Evolutionary conservation across 306 rosid species (phyloP), one percentile per base, ranked within the genome.

Genomic region (Gastrolobium villosum): DNA sequence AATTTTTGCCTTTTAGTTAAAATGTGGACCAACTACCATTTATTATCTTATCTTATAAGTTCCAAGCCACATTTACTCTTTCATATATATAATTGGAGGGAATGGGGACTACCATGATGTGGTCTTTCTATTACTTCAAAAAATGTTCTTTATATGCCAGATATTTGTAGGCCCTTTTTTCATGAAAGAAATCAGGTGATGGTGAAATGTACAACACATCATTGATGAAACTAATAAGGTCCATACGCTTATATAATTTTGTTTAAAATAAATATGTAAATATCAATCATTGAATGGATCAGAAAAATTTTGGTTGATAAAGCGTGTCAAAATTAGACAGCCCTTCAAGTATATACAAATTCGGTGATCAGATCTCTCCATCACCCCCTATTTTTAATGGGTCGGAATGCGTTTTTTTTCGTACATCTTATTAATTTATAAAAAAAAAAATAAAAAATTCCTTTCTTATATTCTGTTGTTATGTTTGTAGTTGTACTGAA

Each of bases 71-170:
- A 49, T 63, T 20, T 43, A 61, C 2, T 20, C 46, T 26, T 66
- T 73, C 75, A 59, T 43, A 56, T 74, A 60, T 80, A 76, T 79
- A 62, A 83, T 84, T 75, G 54, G 52, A 70, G 65, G 53, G 31
- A 50, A 72, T 81, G 83, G 83, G 80, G 85, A 43, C 82, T 59
- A 76, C 64, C 78, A 11, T 67, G 83, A 81, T 78, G 78, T 81
- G 78, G 72, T 77, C 59, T 55, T 70, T 70, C 62, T 41, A 45
- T 70, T 40, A 53, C 75, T 63, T 71, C 13, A 63, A 70, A 74
- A 4, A 52, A 49, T 9, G 32, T 52, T 50, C 4, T 7, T 74
- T 49, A 69, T 11, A 20, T 71, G 82, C 77, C 79, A 82, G 65
- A 71, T 82, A 77, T 55, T 77, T 61, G 52, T 26, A 26, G 41